Percentiles rank a stretch among this genome's conserved stretches.
These are phyloP conservation scores for Chaetomium olivaceum DNA, from an alignment of 2,329 filamentous ascomycete genomes.

Conservation along the genomic window DNA sequence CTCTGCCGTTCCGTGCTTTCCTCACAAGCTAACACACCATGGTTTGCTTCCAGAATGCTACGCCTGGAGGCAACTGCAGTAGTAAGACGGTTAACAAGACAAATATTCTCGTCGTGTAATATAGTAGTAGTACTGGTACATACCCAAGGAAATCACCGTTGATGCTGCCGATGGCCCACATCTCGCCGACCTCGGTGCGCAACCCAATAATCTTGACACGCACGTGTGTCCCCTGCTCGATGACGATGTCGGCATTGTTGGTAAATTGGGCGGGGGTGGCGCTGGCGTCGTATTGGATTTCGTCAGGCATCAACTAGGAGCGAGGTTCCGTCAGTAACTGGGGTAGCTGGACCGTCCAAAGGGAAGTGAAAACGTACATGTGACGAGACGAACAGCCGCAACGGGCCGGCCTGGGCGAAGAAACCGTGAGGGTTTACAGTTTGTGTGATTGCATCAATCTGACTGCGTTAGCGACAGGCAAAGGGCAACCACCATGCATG, in stretches of 20 bases:
- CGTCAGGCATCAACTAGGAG: constrained; percentile 81
- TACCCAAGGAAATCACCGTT: constrained; percentile 78
- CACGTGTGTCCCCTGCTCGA: constrained; percentile 90
- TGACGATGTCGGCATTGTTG: constrained; percentile 89
- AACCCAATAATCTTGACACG: constrained; percentile 93
- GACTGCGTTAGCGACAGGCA: constrained; percentile 27
- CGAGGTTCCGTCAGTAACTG: constrained; percentile 7
- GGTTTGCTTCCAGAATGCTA: constrained; percentile 1
- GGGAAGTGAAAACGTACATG: constrained; percentile 59
- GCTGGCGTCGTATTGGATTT: constrained; percentile 93
- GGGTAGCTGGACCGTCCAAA: background rate
- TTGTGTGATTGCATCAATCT: constrained; percentile 93
- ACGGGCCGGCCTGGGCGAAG: constrained; percentile 78
- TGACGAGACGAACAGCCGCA: constrained; percentile 77
- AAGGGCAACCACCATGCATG: background rate
- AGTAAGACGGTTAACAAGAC: background rate
- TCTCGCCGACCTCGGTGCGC: constrained; percentile 87
- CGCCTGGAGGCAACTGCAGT: constrained; percentile 22
- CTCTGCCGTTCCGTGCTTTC: background rate
- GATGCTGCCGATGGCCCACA: constrained; percentile 97
- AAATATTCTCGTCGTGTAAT: too few relatives aligned
- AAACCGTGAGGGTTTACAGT: constrained; percentile 91
- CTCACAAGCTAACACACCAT: background rate
- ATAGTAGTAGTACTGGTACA: constrained; percentile 25
- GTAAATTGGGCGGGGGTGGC: constrained; percentile 96